phyloP scores from a whole-genome alignment of 352 stramenopile species.

The Globisporangium parvum region DNA sequence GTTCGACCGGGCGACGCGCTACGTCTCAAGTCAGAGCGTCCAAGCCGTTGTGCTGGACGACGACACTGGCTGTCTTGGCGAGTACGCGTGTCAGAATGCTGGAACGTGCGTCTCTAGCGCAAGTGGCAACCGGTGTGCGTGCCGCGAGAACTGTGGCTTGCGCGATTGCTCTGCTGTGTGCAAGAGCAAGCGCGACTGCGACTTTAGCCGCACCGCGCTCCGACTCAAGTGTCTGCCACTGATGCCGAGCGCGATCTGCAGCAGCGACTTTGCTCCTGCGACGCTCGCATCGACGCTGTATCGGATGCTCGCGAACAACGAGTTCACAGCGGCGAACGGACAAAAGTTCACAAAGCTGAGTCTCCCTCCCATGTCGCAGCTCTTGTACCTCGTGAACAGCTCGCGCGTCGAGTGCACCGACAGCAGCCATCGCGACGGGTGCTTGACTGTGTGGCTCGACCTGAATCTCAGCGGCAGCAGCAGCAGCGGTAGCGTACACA shows the following conservation, averaged over 20 bases:
- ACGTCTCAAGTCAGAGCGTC: constrained; percentile 38
- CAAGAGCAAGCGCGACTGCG: constrained; percentile 31
- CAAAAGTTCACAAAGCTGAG: constrained; percentile 28
- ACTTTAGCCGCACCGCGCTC: constrained; percentile 42
- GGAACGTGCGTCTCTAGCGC: constrained; percentile 28
- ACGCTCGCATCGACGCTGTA: constrained; percentile 42
- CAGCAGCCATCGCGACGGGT: constrained; percentile 15
- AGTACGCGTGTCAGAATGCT: constrained; percentile 50
- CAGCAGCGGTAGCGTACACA: constrained; percentile 4
- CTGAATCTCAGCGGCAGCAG: constrained; percentile 18
- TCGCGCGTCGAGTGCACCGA: constrained; percentile 25
- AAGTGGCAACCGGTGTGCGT: constrained; percentile 33
- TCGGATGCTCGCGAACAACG: constrained; percentile 35
- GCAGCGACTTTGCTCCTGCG: constrained; percentile 30
- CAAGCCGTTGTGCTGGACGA: constrained; percentile 44
- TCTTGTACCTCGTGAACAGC: constrained; percentile 55
- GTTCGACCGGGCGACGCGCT: constrained; percentile 16
- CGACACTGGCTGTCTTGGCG: constrained; percentile 54
- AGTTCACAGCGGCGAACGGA: constrained; percentile 32
- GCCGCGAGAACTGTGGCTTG: constrained; percentile 48
- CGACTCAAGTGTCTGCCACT: constrained; percentile 26
- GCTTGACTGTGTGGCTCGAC: constrained; percentile 40
- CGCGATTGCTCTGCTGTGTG: constrained; percentile 43
- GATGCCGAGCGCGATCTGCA: constrained; percentile 23
- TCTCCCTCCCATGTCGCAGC: constrained; percentile 27